Percentiles rank a stretch among this genome's conserved stretches.
phyloP scores from a whole-genome alignment of 2,329 filamentous ascomycete genomes.

The Aspergillus calidoustus region DNA sequence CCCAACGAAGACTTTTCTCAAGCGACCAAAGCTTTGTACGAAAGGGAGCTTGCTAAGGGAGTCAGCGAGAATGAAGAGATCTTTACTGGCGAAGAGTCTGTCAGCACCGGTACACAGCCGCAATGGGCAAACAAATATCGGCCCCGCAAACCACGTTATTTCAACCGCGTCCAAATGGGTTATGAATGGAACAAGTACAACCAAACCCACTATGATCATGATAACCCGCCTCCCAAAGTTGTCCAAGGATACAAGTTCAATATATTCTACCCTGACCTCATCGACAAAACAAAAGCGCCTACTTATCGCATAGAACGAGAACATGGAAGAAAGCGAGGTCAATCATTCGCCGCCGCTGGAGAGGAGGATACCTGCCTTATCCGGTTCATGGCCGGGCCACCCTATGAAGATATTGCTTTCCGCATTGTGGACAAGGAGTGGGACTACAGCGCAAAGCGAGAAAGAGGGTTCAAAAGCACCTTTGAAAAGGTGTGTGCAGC shows the following conservation, averaged over 20 bases:
- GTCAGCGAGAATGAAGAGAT: conserved; percentile 95
- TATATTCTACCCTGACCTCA: conserved; percentile 96
- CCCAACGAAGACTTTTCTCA: conserved; percentile 81
- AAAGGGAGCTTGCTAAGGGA: conserved; percentile 88
- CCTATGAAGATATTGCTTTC: conserved; percentile 96
- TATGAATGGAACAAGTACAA: conserved; percentile 99
- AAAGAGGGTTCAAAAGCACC: conserved; percentile 92
- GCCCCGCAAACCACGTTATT: conserved; percentile 91
- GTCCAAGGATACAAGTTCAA: conserved; percentile 99
- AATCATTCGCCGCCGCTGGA: conserved; percentile 90
- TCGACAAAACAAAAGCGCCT: conserved; percentile 91
- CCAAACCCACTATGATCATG: conserved; percentile 98
- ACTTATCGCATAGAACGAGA: conserved; percentile 96
- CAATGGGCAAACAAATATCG: conserved; percentile 84
- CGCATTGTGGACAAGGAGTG: conserved; percentile 97
- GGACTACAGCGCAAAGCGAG: conserved; percentile 96
- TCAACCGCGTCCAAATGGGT: conserved; percentile 97
- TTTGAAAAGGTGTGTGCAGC: conserved; percentile 82
- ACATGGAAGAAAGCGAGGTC: conserved; percentile 82
- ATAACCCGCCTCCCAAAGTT: conserved; percentile 96
- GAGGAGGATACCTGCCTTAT: conserved; percentile 98
- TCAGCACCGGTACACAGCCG: conserved; percentile 67
- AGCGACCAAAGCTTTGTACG: conserved; percentile 85
- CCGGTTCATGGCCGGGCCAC: conserved; percentile 90
- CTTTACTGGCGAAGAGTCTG: conserved; percentile 85